phyloP scores from a whole-genome alignment of 768 basidiomycete genomes.

The Rhizopogon vesiculosus region DNA sequence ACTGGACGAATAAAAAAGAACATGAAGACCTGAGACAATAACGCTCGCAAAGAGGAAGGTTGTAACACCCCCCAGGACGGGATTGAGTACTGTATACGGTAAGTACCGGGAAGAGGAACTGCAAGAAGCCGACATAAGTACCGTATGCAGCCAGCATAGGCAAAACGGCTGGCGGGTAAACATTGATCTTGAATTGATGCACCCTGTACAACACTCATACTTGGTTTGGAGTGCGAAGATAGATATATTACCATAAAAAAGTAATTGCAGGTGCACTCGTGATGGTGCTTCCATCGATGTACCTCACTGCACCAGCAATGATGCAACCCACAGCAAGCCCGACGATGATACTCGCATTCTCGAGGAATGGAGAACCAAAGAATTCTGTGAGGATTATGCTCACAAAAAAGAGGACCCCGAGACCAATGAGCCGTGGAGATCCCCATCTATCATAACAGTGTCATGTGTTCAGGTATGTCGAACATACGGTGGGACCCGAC shows the following conservation, averaged over 20 bases:
- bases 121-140: too few relatives aligned
- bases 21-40: slow-evolving; percentile 63
- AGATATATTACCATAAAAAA: too few relatives aligned
- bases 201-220: too few relatives aligned
- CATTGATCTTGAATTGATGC: too few relatives aligned
- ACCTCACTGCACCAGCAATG: slow-evolving; percentile 74
- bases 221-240: too few relatives aligned
- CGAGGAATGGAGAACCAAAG: slow-evolving; percentile 82
- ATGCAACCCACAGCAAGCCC: slow-evolving; percentile 76
- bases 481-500: slow-evolving; percentile 57
- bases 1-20: slow-evolving; percentile 57
- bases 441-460: slow-evolving; percentile 28
- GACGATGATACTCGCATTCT: slow-evolving; percentile 74
- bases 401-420: slow-evolving; percentile 80
- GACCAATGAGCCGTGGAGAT: slow-evolving; percentile 77
- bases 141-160: too few relatives aligned
- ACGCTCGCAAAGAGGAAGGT: slow-evolving; percentile 84
- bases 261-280: slow-evolving; percentile 70
- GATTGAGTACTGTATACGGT: too few relatives aligned
- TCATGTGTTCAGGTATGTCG: not conserved
- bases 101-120: too few relatives aligned
- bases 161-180: too few relatives aligned
- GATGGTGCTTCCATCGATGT: slow-evolving; percentile 66
- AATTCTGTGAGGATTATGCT: slow-evolving; percentile 76
- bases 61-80: slow-evolving; percentile 81